These are phyloP conservation scores for Hypoxylon rickii DNA, from an alignment of 495 filamentous ascomycete genomes.

Conservation along the genomic window DNA sequence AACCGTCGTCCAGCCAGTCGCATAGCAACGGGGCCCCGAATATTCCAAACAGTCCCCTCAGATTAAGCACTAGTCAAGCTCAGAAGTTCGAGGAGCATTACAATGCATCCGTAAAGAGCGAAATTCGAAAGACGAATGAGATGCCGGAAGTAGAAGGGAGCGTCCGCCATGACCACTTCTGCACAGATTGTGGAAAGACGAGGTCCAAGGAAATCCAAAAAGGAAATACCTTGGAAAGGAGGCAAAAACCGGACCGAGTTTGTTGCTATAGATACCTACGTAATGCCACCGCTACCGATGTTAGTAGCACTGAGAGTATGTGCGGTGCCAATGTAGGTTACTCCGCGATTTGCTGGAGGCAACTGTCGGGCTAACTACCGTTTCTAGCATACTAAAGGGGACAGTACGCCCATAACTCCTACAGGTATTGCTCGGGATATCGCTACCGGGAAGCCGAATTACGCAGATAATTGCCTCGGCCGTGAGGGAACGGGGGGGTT, in stretches of 20 bases:
- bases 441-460: too few relatives aligned
- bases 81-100: slow-evolving; percentile 25
- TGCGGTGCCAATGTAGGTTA: neutral
- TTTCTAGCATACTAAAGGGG: slow-evolving; percentile 6
- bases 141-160: too few relatives aligned
- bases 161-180: slow-evolving; percentile 29
- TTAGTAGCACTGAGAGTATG: neutral
- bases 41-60: neutral
- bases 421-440: too few relatives aligned
- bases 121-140: neutral
- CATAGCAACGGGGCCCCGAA: neutral
- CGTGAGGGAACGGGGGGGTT: too few relatives aligned
- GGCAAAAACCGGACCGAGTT: slow-evolving; percentile 23
- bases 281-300: slow-evolving; percentile 7
- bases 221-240: slow-evolving; percentile 28
- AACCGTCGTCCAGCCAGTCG: neutral
- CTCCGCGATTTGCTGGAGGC: neutral
- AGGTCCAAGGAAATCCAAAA: slow-evolving; percentile 25
- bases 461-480: too few relatives aligned
- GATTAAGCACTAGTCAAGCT: slow-evolving; percentile 10
- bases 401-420: too few relatives aligned
- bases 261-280: slow-evolving; percentile 30
- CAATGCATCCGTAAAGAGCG: neutral
- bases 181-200: slow-evolving; percentile 30
- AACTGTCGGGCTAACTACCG: slow-evolving; percentile 7